phyloP scores from a whole-genome alignment of 768 basidiomycete genomes.

The Tylopilus sp. region DNA sequence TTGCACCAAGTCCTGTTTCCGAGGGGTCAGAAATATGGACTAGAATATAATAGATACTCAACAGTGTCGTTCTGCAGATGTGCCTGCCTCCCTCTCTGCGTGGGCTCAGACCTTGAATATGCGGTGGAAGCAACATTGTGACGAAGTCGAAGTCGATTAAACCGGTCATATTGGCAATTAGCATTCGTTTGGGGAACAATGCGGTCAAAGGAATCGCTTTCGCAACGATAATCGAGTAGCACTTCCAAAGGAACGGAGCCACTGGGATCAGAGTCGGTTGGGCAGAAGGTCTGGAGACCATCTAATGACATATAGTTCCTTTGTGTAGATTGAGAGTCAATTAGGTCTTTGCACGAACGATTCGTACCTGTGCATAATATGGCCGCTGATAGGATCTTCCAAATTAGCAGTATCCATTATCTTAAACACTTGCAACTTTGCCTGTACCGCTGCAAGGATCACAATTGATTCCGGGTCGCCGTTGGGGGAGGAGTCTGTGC shows the following conservation, averaged over 20 bases:
- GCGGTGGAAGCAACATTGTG: constrained; percentile 60
- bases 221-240: constrained; percentile 78
- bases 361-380: constrained; percentile 77
- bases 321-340: constrained; percentile 4
- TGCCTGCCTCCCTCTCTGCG: constrained; percentile 23
- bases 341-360: neutral
- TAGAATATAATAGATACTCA: constrained; percentile 18
- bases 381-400: constrained; percentile 81
- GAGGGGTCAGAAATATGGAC: constrained; percentile 9
- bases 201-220: constrained; percentile 80
- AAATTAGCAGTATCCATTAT: constrained; percentile 77
- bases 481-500: constrained; percentile 40
- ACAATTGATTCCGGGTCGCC: constrained; percentile 52
- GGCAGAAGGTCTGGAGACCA: constrained; percentile 87
- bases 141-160: constrained; percentile 84
- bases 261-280: constrained; percentile 42
- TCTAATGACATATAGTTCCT: constrained; percentile 78
- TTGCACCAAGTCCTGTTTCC: constrained; percentile 69
- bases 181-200: constrained; percentile 88
- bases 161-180: constrained; percentile 86
- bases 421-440: constrained; percentile 71
- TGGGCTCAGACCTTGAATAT: constrained; percentile 38
- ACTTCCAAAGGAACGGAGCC: constrained; percentile 86
- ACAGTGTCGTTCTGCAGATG: constrained; percentile 69
- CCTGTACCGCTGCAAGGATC: constrained; percentile 75